Evolutionary conservation across 2,329 filamentous ascomycete genomes (phyloP).

Genomic region (Exophiala xenobiotica): DNA sequence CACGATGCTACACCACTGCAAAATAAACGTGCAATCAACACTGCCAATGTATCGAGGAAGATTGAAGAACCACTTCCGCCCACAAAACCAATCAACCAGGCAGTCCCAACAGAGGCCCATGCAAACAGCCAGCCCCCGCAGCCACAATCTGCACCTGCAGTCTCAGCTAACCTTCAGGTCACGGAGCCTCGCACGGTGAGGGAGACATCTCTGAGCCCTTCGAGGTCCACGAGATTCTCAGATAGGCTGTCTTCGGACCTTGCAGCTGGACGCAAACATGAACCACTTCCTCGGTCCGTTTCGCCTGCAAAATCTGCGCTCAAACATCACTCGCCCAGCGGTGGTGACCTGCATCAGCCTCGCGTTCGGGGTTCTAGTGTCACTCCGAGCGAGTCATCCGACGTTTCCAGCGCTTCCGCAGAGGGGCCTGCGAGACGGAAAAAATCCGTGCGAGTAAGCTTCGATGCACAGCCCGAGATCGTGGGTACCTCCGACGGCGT

Average conservation of each 20-base stretch:
- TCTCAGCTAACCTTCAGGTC: constrained; percentile 13
- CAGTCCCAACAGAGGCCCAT: constrained; percentile 3
- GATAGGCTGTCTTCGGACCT: constrained; percentile 50
- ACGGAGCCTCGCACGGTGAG: constrained; percentile 18
- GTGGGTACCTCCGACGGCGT: constrained; percentile 47
- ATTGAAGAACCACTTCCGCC: constrained; percentile 21
- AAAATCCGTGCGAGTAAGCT: constrained; percentile 65
- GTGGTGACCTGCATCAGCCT: constrained; percentile 3
- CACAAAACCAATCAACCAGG: constrained; percentile 8
- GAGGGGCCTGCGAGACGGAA: constrained; percentile 49
- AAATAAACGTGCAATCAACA: constrained; percentile 16
- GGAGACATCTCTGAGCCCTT: constrained; percentile 51
- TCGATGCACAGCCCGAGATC: constrained; percentile 57
- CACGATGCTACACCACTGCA: constrained; percentile 2
- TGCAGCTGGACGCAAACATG: constrained; percentile 51
- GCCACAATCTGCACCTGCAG: constrained; percentile 5
- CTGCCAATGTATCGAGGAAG: constrained; percentile 31
- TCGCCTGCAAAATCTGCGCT: constrained; percentile 64
- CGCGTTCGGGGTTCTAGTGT: constrained; percentile 26
- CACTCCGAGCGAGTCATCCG: constrained; percentile 56
- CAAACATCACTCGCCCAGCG: constrained; percentile 49
- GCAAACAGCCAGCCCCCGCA: background rate
- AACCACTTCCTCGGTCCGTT: constrained; percentile 58
- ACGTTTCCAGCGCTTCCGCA: constrained; percentile 52
- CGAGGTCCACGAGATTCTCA: constrained; percentile 59